phyloP scores from a whole-genome alignment of 129 eudicot genomes.

The Tagetes patula region DNA sequence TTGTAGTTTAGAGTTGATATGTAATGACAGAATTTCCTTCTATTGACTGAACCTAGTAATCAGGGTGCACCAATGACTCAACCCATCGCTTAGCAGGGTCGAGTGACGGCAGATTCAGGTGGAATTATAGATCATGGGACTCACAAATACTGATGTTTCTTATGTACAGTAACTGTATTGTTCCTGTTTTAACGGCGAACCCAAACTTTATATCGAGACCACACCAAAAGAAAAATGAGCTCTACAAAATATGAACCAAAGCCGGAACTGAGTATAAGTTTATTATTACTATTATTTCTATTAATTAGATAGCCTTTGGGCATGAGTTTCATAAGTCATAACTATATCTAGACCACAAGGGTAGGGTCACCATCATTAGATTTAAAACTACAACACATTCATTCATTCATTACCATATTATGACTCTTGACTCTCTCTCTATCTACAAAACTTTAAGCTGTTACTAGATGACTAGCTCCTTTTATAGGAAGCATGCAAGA shows the following conservation, averaged over 20 bases:
- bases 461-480: conserved; percentile 70
- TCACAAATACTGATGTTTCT: background rate
- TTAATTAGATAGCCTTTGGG: conserved; percentile 33
- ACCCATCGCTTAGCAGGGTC: conserved; percentile 11
- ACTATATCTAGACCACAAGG: conserved; percentile 10
- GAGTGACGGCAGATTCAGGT: conserved; percentile 30
- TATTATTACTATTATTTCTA: conserved; percentile 22
- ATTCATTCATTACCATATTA: background rate
- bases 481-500: conserved; percentile 89
- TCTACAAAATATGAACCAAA: background rate
- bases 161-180: background rate
- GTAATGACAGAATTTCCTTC: no score
- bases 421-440: conserved; percentile 24
- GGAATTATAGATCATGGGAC: conserved; percentile 20
- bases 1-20: no score
- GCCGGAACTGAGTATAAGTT: background rate
- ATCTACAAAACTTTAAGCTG: conserved; percentile 37
- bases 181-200: background rate
- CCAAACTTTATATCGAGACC: background rate
- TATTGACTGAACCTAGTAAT: background rate
- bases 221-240: background rate
- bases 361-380: background rate
- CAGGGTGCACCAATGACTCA: conserved; percentile 8
- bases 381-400: conserved; percentile 13
- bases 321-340: conserved; percentile 20